These are phyloP conservation scores for Candida loeiensis DNA, from an alignment of 805 yeast species.

Conservation along the genomic window DNA sequence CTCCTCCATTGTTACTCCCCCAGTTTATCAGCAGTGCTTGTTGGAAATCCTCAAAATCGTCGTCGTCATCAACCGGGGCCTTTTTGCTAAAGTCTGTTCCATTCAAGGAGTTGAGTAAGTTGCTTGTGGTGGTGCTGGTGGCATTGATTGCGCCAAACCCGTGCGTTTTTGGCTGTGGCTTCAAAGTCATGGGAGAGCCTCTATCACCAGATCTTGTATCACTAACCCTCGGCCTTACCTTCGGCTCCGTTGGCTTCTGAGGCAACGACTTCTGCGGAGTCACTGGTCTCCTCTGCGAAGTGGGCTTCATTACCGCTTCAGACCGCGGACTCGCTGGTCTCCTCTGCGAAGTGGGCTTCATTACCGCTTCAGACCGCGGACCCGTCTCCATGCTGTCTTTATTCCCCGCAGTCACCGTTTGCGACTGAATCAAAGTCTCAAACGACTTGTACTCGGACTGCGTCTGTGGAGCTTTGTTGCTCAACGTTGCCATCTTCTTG, in stretches of 20 bases:
- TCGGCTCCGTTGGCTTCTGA: too few relatives aligned
- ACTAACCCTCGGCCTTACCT: too few relatives aligned
- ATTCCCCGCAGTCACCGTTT: conserved; percentile 21
- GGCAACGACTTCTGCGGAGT: too few relatives aligned
- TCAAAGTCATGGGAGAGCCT: conserved; percentile 1
- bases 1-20: conserved; percentile 8
- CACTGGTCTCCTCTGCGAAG: conserved; percentile 6
- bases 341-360: conserved; percentile 8
- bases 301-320: conserved; percentile 12
- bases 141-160: conserved; percentile 25
- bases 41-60: conserved; percentile 30
- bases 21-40: conserved; percentile 16
- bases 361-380: conserved; percentile 17
- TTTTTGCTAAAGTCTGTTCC: conserved; percentile 17
- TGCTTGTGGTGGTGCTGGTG: conserved; percentile 13
- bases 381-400: conserved; percentile 22
- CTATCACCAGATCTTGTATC: not conserved
- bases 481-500: conserved; percentile 12
- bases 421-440: conserved; percentile 29
- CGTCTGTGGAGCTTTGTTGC: conserved; percentile 2
- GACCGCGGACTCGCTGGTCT: conserved; percentile 7
- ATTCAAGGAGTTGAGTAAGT: conserved; percentile 24
- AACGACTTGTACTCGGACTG: conserved; percentile 12
- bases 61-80: conserved; percentile 15
- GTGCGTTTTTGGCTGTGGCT: conserved; percentile 12